These are phyloP conservation scores for Pleurotus salmoneostramineus DNA, from an alignment of 768 basidiomycete species.

Conservation along the genomic window DNA sequence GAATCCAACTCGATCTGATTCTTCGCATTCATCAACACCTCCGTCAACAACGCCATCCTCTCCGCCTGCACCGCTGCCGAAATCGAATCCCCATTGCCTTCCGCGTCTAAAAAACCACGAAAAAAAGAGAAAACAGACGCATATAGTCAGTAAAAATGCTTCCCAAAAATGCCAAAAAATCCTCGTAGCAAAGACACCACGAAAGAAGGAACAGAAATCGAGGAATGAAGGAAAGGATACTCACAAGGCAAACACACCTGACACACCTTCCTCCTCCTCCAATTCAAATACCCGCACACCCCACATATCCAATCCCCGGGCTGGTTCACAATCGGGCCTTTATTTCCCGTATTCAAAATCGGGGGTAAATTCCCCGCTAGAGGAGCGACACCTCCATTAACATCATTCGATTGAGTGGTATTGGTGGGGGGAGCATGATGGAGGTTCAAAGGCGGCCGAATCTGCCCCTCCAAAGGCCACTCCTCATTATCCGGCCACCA, in stretches of 20 bases:
- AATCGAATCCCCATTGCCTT: slow-evolving; percentile 86
- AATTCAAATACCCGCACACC: slow-evolving; percentile 86
- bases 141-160: no score
- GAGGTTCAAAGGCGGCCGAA: slow-evolving; percentile 42
- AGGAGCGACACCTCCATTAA: not conserved
- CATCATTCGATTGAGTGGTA: slow-evolving; percentile 24
- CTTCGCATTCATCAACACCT: slow-evolving; percentile 63
- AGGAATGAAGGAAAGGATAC: slow-evolving; percentile 22
- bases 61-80: slow-evolving; percentile 83
- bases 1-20: not conserved
- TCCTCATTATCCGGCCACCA: slow-evolving; percentile 92
- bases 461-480: slow-evolving; percentile 77
- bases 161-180: not conserved
- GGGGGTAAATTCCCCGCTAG: slow-evolving; percentile 41
- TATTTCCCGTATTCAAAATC: slow-evolving; percentile 85
- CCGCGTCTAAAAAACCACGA: slow-evolving; percentile 52
- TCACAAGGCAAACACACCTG: slow-evolving; percentile 84
- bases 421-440: no score
- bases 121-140: no score
- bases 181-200: not conserved
- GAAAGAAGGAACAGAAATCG: not conserved
- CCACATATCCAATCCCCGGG: slow-evolving; percentile 81
- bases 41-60: slow-evolving; percentile 74
- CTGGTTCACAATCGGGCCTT: slow-evolving; percentile 84
- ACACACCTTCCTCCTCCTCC: slow-evolving; percentile 85